These are phyloP conservation scores for Filobasidium wieringae DNA, from an alignment of 768 basidiomycete species.

Conservation along the genomic window DNA sequence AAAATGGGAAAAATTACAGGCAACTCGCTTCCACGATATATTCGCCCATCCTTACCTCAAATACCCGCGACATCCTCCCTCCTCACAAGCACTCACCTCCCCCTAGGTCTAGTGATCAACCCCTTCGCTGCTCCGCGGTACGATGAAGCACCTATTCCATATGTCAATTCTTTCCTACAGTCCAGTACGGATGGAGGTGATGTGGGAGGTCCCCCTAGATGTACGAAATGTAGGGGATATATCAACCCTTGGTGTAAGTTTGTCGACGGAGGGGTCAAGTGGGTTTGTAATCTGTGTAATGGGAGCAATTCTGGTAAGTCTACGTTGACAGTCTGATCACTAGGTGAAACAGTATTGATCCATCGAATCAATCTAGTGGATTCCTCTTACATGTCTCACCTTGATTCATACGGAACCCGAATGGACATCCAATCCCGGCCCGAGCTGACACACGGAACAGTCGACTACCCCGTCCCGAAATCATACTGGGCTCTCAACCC, in stretches of 20 bases:
- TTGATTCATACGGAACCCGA: slow-evolving; percentile 65
- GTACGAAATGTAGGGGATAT: slow-evolving; percentile 72
- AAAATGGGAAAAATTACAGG: slow-evolving; percentile 41
- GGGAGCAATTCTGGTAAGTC: slow-evolving; percentile 73
- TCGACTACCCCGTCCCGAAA: slow-evolving; percentile 72
- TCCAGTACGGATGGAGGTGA: slow-evolving; percentile 8
- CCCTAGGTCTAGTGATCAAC: slow-evolving; percentile 71
- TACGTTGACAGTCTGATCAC: not conserved
- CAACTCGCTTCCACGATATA: slow-evolving; percentile 81
- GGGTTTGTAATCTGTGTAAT: slow-evolving; percentile 85
- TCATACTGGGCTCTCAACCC: slow-evolving; percentile 65
- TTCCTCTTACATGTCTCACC: slow-evolving; percentile 66
- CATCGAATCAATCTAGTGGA: not conserved
- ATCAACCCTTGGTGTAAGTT: slow-evolving; percentile 89
- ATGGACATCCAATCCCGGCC: slow-evolving; percentile 69
- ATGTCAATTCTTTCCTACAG: slow-evolving; percentile 50
- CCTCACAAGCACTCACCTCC: slow-evolving; percentile 67
- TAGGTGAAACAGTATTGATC: not conserved
- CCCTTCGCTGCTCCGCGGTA: slow-evolving; percentile 68
- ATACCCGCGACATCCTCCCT: slow-evolving; percentile 70
- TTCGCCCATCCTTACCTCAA: slow-evolving; percentile 80
- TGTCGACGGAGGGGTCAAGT: slow-evolving; percentile 66
- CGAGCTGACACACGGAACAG: slow-evolving; percentile 78
- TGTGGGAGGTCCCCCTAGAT: slow-evolving; percentile 65
- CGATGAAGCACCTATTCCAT: slow-evolving; percentile 62